phyloP scores from a whole-genome alignment of 148 eudicot genomes.

The Mesembryanthemum crystallinum region DNA sequence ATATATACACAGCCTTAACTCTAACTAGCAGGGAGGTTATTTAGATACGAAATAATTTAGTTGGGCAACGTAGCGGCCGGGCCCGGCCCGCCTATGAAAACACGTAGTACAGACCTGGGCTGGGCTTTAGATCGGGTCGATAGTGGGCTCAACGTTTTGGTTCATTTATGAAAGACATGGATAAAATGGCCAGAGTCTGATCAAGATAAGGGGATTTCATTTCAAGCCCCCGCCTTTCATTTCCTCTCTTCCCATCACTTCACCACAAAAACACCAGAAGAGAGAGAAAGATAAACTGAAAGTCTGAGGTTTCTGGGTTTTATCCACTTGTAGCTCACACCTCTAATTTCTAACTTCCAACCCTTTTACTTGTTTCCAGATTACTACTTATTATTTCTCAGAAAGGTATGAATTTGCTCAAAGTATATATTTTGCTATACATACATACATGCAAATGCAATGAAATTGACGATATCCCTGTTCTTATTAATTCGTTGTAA shows the following conservation, averaged over 20 bases:
- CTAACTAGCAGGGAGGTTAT: too few species aligned
- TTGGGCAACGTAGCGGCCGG: too few species aligned
- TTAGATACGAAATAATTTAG: too few species aligned
- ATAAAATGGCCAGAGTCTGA: neutral
- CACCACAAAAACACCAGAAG: neutral
- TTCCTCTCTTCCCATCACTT: conserved; percentile 34
- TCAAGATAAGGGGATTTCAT: conserved; percentile 50
- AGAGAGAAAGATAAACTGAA: conserved; percentile 11
- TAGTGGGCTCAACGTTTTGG: neutral
- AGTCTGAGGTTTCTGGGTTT: conserved; percentile 7
- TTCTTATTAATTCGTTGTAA: neutral
- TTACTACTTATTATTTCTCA: neutral
- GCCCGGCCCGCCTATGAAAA: too few species aligned
- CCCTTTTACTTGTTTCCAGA: neutral
- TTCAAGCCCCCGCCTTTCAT: conserved; percentile 49
- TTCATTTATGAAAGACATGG: neutral
- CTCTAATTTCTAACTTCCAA: neutral
- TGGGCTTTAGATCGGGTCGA: neutral
- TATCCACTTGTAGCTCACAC: conserved; percentile 15
- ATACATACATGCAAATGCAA: neutral
- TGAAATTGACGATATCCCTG: neutral
- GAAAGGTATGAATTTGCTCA: conserved; percentile 18
- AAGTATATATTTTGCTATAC: neutral
- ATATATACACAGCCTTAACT: too few species aligned
- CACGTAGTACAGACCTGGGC: neutral